These are phyloP conservation scores for Jimgerdemannia lactiflua DNA, from an alignment of 192 early-diverging fungal species.

Conservation along the genomic window DNA sequence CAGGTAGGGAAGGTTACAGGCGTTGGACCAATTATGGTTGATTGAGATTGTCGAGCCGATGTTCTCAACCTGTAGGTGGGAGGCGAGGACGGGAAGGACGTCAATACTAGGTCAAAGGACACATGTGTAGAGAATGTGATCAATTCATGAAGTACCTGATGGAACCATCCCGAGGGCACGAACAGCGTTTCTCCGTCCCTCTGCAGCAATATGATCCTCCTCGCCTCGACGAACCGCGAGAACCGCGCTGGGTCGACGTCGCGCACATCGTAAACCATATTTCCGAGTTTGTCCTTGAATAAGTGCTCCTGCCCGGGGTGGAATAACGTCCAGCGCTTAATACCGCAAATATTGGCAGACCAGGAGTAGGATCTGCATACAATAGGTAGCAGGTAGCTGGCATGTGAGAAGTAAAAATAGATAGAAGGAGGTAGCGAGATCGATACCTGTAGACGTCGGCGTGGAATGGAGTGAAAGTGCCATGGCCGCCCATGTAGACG, in stretches of 20 bases:
- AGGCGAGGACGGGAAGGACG: no score
- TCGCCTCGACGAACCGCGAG: conserved; percentile 45
- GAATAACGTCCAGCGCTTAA: conserved; percentile 69
- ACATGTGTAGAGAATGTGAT: no score
- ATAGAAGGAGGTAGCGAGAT: neutral
- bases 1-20: conserved; percentile 49
- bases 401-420: neutral
- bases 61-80: conserved; percentile 43
- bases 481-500: conserved; percentile 68
- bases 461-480: conserved; percentile 74
- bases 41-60: conserved; percentile 71
- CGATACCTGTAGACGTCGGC: conserved; percentile 66
- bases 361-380: conserved; percentile 61
- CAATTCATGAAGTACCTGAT: conserved; percentile 31
- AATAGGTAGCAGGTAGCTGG: neutral
- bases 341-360: conserved; percentile 72
- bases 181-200: conserved; percentile 64
- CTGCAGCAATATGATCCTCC: conserved; percentile 52
- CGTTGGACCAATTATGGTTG: conserved; percentile 77
- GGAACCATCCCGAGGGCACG: conserved; percentile 75
- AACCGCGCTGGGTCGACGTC: conserved; percentile 44
- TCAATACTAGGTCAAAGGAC: no score
- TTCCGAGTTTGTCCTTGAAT: conserved; percentile 50
- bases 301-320: conserved; percentile 60
- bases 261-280: conserved; percentile 56